Evolutionary conservation across 306 rosid genomes (phyloP).

Genomic region (Pterocarpus macrocarpus): DNA sequence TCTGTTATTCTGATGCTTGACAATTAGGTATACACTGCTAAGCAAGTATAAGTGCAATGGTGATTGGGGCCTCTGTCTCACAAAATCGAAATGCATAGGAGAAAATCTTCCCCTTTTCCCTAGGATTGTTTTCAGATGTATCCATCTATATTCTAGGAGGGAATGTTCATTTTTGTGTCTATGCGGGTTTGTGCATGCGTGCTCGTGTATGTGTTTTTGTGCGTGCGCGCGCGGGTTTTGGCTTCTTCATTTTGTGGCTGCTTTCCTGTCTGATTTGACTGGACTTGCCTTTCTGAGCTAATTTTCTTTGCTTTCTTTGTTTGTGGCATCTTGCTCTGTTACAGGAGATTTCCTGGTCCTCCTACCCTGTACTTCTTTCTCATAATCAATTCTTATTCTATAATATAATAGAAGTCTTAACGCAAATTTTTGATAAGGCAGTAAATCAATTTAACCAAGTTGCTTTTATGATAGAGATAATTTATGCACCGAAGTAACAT

Average conservation of each 20-base stretch:
- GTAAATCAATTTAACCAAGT: constrained; percentile 26
- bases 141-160: constrained; percentile 21
- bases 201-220: not conserved
- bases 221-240: not conserved
- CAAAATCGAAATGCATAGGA: constrained; percentile 33
- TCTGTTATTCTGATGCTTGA: constrained; percentile 1
- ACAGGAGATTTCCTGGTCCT: constrained; percentile 34
- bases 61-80: constrained; percentile 16
- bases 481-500: constrained; percentile 1
- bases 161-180: not conserved
- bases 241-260: constrained; percentile 9
- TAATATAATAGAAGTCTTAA: not conserved
- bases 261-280: constrained; percentile 14
- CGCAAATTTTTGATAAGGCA: not conserved
- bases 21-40: not conserved
- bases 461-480: constrained; percentile 12
- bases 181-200: not conserved
- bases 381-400: not conserved
- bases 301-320: not conserved
- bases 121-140: constrained; percentile 13
- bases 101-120: constrained; percentile 13
- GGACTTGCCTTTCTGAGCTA: not conserved
- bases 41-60: constrained; percentile 26
- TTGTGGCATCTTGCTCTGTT: constrained; percentile 14
- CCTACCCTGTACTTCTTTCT: not conserved